phyloP scores from a whole-genome alignment of 2,329 filamentous ascomycete genomes.

The Penicillium fuscoglaucum region DNA sequence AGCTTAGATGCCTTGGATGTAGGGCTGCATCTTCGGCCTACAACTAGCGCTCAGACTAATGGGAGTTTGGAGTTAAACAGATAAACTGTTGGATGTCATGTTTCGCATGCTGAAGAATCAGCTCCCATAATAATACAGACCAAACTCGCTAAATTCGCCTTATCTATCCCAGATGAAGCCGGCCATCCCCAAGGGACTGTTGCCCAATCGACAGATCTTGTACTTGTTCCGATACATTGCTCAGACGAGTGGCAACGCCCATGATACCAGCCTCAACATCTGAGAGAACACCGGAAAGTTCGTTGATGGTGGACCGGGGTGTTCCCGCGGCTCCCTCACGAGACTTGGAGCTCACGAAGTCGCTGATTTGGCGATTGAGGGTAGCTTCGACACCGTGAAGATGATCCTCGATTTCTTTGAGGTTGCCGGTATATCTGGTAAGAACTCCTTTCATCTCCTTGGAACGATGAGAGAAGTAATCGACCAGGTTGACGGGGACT shows the following conservation, averaged over 20 bases:
- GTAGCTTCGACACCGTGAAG: constrained; percentile 63
- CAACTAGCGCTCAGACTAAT: background rate
- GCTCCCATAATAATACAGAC: constrained; percentile 25
- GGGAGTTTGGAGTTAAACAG: background rate
- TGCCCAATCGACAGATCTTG: constrained; percentile 56
- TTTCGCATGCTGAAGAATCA: constrained; percentile 12
- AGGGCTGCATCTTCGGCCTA: background rate
- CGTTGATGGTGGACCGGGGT: constrained; percentile 46
- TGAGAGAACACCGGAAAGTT: constrained; percentile 59
- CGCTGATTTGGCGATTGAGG: constrained; percentile 61
- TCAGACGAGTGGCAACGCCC: constrained; percentile 62
- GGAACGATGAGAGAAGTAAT: constrained; percentile 63
- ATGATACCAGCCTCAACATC: constrained; percentile 67
- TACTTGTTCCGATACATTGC: constrained; percentile 60
- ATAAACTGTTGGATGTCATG: constrained; percentile 7
- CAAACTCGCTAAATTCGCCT: constrained; percentile 8
- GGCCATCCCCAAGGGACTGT: constrained; percentile 29
- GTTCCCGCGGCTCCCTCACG: constrained; percentile 45
- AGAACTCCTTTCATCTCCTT: constrained; percentile 63
- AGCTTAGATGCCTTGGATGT: background rate
- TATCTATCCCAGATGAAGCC: constrained; percentile 24
- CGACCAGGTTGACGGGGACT: constrained; percentile 60
- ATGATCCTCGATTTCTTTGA: constrained; percentile 66
- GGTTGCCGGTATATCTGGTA: constrained; percentile 57
- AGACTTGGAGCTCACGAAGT: constrained; percentile 48